Base-by-base conservation (phyloP, 768 basidiomycete species). In the Cystofilobasidium bisporidii region DNA sequence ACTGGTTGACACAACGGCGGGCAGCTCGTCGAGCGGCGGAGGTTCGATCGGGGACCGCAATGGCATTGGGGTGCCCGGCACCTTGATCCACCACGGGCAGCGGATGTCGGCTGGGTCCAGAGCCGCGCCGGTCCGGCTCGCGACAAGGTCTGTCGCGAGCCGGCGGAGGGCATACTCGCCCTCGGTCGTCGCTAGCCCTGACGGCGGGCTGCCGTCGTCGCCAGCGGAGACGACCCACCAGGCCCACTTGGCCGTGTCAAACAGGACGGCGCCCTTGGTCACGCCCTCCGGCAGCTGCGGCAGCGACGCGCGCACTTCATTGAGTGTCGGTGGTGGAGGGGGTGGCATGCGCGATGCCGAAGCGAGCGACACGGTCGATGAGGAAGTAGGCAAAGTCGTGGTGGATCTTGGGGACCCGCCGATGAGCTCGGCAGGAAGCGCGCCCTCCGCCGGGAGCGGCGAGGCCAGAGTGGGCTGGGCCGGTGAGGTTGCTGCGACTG, bases 211-310 rank as follows among this genome's bases (percentile, higher is more conserved):
- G 17, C 8, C 10, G 15, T 61, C 67, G 22, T 57, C 36, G 3
- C 67, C 61, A 5, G 33, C 40, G 10, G 48, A 55, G 30, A 63
- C 61, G 22, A 63, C 26, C 67, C 67, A 68, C 67, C 67, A 68
- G 3, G 26, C 28, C 48, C 61, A 57, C 18, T 33, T 30, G 10
- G 3, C 30, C 36, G 67, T 53, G 33, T 56, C 61, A 11, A 68
- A 68, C 30, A 68, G 18, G 45, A 56, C 61, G n/a, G 67, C 20
- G 30, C 67, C 67, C n/a, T 33, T 60, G 3, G 3, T 5, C 26
- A 30, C 40, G 30, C 48, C 65, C 0, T 38, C n/a, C 2, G 61
- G 57, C 41, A 55, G 26, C 61, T 41, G 26, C 15, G 67, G 61
- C 3, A 68, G 14, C 30, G 61, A 50, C 3, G 38, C 41, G 30